These are phyloP conservation scores for Syncephalastrum monosporum DNA, from an alignment of 371 early-diverging fungal species.

Conservation along the genomic window DNA sequence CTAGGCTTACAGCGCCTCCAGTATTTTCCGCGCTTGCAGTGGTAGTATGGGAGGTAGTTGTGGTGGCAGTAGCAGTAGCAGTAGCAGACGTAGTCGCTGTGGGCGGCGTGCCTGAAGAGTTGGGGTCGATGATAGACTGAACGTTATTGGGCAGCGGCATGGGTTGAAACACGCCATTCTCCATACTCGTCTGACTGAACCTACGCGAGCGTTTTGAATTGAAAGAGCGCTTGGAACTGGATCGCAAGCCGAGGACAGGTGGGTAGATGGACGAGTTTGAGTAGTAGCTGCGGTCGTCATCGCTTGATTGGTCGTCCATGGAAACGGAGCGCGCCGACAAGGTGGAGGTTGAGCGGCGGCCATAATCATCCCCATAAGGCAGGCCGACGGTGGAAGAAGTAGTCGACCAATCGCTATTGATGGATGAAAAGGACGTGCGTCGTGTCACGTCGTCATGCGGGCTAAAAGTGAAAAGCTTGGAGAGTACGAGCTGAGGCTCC, in stretches of 20 bases:
- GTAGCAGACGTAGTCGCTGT: too few species aligned
- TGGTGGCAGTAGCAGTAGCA: background rate
- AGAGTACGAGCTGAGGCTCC: conserved; percentile 58
- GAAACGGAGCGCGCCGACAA: conserved; percentile 15
- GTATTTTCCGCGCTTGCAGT: too few species aligned
- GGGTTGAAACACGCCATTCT: conserved; percentile 62
- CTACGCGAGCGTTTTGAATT: conserved; percentile 50
- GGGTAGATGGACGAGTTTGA: conserved; percentile 25
- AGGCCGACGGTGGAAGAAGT: conserved; percentile 32
- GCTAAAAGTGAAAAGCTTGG: conserved; percentile 61
- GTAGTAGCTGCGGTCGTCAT: conserved; percentile 33
- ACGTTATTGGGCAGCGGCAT: conserved; percentile 51
- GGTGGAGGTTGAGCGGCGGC: conserved; percentile 15
- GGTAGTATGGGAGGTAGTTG: background rate
- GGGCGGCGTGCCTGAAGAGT: too few species aligned
- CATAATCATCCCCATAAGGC: conserved; percentile 8
- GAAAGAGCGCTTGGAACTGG: conserved; percentile 33
- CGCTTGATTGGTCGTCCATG: conserved; percentile 41
- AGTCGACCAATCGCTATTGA: conserved; percentile 55
- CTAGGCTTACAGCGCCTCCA: too few species aligned
- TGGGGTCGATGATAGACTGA: too few species aligned
- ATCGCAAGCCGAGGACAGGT: conserved; percentile 34
- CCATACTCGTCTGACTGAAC: conserved; percentile 65
- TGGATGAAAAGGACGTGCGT: conserved; percentile 59
- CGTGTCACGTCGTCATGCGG: conserved; percentile 47